Evolutionary conservation across 148 eudicot genomes (phyloP).

Genomic region (Salicornia ramosissima): DNA sequence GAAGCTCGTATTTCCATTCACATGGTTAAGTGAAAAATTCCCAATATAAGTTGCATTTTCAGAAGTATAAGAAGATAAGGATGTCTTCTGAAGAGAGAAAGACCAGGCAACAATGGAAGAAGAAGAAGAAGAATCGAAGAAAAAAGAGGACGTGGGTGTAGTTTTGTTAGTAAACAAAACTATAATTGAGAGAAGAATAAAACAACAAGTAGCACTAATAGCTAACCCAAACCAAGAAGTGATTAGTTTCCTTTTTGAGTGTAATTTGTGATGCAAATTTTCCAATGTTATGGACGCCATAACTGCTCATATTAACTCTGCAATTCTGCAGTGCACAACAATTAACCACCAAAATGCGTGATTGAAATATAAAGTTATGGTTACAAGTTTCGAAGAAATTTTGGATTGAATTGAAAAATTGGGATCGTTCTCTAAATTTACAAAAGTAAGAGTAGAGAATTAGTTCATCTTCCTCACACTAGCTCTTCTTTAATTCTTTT

Average conservation of each 20-base stretch:
- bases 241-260: constrained; percentile 21
- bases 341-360: constrained; percentile 7
- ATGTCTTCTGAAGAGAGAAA: constrained; percentile 15
- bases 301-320: constrained; percentile 14
- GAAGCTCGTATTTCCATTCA: constrained; percentile 14
- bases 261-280: constrained; percentile 21
- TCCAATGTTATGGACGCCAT: constrained; percentile 21
- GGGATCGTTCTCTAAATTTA: neutral
- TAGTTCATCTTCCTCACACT: neutral
- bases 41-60: constrained; percentile 5
- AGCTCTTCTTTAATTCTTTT: neutral
- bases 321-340: constrained; percentile 14
- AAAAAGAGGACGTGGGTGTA: constrained; percentile 5
- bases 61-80: neutral
- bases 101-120: constrained; percentile 19
- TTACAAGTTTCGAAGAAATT: neutral
- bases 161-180: constrained; percentile 24
- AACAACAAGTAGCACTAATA: constrained; percentile 29
- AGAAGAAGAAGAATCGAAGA: constrained; percentile 11
- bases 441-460: neutral
- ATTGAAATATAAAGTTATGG: neutral
- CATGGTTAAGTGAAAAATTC: neutral
- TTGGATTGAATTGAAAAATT: neutral
- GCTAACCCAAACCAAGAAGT: constrained; percentile 53
- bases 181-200: constrained; percentile 35